Percentiles rank a stretch among this genome's conserved stretches.
Conservation (phyloP, 2,329 filamentous ascomycete species). For the Lecanicillium sp. region DNA sequence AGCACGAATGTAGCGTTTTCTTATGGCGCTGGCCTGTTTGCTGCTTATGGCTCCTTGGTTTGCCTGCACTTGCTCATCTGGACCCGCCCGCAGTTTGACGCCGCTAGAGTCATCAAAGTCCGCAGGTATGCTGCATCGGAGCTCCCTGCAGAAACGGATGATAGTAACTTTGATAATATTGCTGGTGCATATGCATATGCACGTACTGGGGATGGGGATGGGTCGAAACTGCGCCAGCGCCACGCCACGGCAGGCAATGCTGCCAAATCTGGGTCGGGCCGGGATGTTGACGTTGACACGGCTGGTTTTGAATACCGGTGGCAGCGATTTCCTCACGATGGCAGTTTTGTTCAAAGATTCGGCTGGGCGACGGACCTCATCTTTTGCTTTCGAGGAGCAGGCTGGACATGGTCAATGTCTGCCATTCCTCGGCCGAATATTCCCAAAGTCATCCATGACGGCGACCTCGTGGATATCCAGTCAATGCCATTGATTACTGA, state of each 20-base stretch:
- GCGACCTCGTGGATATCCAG: slow-evolving; percentile 30
- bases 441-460: slow-evolving; percentile 22
- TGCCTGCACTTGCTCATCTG: slow-evolving; percentile 42
- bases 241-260: no score
- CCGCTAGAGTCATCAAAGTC: slow-evolving; percentile 36
- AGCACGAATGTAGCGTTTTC: slow-evolving; percentile 43
- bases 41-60: slow-evolving; percentile 42
- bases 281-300: slow-evolving; percentile 7
- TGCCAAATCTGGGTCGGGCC: no score
- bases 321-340: slow-evolving; percentile 48
- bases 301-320: slow-evolving; percentile 45
- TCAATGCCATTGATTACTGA: slow-evolving; percentile 32
- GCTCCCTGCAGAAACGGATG: slow-evolving; percentile 10
- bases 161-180: neutral
- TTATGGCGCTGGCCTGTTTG: slow-evolving; percentile 42
- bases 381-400: slow-evolving; percentile 44
- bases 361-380: slow-evolving; percentile 49
- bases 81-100: slow-evolving; percentile 47
- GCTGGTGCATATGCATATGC: slow-evolving; percentile 9
- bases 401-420: slow-evolving; percentile 49
- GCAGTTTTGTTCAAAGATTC: slow-evolving; percentile 38
- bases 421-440: slow-evolving; percentile 39
- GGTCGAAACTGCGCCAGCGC: no score
- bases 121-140: neutral
- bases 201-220: no score